A percentile compares a stretch with the other conserved stretches of the same genome.
Evolutionary conservation across 2,329 filamentous ascomycete species (phyloP).

Genomic region (Zymoseptoria brevis): DNA sequence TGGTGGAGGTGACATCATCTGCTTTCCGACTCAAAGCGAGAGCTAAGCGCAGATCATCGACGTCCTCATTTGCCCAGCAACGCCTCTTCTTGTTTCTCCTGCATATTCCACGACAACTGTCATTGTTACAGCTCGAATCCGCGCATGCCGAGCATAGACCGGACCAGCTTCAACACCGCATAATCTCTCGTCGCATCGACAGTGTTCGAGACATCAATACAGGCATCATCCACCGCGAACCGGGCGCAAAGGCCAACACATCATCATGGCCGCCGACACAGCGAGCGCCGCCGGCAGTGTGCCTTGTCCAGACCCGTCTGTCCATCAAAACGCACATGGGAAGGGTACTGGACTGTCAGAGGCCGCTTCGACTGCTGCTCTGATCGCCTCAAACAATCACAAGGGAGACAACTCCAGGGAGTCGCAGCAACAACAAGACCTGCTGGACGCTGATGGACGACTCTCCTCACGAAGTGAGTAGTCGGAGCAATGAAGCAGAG

Average conservation of each 20-base stretch:
- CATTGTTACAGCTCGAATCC: background rate
- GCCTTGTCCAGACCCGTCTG: conserved; percentile 40
- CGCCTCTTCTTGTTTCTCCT: background rate
- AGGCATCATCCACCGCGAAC: background rate
- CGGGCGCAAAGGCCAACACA: background rate
- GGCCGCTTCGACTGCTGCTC: conserved; percentile 53
- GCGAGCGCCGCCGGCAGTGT: conserved; percentile 6
- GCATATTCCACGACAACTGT: background rate
- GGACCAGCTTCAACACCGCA: background rate
- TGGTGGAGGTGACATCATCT: background rate
- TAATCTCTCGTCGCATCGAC: background rate
- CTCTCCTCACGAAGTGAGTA: conserved; percentile 50
- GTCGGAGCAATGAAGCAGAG: background rate
- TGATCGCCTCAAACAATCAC: conserved; percentile 44
- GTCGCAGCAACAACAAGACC: conserved; percentile 23
- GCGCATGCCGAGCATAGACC: background rate
- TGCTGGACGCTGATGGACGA: conserved; percentile 47
- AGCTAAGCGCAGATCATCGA: background rate
- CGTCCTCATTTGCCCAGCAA: background rate
- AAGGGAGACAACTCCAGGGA: conserved; percentile 17
- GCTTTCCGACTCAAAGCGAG: background rate
- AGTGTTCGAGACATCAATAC: background rate
- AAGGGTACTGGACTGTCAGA: conserved; percentile 35
- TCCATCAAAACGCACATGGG: conserved; percentile 33
- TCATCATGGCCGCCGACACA: conserved; percentile 15